Conservation (phyloP, 2,329 filamentous ascomycete species). For the Xylaria sp. region DNA sequence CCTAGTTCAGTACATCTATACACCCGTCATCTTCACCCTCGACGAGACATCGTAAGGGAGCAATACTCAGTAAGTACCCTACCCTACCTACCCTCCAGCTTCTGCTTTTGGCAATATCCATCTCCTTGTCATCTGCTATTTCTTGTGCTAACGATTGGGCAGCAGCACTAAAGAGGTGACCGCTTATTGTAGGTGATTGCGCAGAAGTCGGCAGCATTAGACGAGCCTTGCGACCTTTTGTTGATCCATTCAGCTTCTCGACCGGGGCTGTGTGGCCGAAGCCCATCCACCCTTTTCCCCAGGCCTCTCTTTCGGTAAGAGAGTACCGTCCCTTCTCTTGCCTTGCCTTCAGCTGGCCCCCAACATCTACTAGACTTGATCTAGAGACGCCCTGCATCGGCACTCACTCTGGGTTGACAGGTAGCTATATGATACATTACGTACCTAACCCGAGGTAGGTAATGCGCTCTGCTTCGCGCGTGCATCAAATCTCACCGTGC, state of each 20-base stretch:
- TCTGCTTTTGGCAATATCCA: constrained; percentile 29
- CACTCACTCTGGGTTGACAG: constrained; percentile 13
- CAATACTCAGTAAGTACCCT: not conserved
- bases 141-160: constrained; percentile 27
- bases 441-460: not conserved
- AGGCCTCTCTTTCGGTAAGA: constrained; percentile 28
- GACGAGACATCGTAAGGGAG: constrained; percentile 21
- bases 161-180: constrained; percentile 9
- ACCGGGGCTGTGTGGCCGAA: constrained; percentile 35
- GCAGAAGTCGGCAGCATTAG: constrained; percentile 25
- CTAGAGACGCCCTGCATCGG: constrained; percentile 26
- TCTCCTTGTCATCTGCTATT: constrained; percentile 31
- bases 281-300: constrained; percentile 4
- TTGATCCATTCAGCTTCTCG: constrained; percentile 36
- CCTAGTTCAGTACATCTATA: not conserved
- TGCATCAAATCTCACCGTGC: constrained; percentile 16
- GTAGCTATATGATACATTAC: not conserved
- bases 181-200: constrained; percentile 28
- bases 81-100: constrained; percentile 12
- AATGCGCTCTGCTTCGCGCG: constrained; percentile 1
- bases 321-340: constrained; percentile 37
- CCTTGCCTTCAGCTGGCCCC: constrained; percentile 49
- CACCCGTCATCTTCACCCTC: constrained; percentile 8
- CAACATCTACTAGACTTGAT: constrained; percentile 28
- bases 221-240: constrained; percentile 26